Evolutionary conservation across 2,329 filamentous ascomycete species (phyloP).

Genomic region (Aspergillus sp.): DNA sequence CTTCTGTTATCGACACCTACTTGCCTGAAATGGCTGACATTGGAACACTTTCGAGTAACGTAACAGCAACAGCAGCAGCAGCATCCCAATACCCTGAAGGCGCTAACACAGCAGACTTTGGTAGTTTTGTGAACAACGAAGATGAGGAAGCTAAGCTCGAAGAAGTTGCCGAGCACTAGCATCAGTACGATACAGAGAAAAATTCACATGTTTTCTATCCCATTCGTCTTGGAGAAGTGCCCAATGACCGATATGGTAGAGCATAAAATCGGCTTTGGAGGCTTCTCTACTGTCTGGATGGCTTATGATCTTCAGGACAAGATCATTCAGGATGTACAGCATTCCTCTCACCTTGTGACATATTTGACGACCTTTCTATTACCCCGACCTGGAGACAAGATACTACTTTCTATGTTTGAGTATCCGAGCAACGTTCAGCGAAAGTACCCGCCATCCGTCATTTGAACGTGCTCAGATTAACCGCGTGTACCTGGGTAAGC

Average conservation of each 20-base stretch:
- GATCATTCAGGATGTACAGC: conserved; percentile 11
- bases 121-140: no score
- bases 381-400: conserved; percentile 3
- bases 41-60: no score
- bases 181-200: conserved; percentile 10
- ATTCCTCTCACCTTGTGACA: conserved; percentile 15
- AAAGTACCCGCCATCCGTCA: neutral
- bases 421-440: neutral
- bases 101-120: no score
- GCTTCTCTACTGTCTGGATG: conserved; percentile 22
- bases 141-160: no score
- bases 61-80: no score
- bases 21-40: no score
- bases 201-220: conserved; percentile 13
- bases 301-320: conserved; percentile 15
- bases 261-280: conserved; percentile 19
- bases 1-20: no score
- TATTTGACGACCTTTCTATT: conserved; percentile 15
- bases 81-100: no score
- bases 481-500: neutral
- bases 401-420: no score
- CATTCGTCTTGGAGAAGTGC: conserved; percentile 12
- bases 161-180: conserved; percentile 11
- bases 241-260: conserved; percentile 19
- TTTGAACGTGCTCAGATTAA: neutral